These are phyloP conservation scores for Saturnispora mendoncae DNA, from an alignment of 805 yeast genomes.

Conservation along the genomic window DNA sequence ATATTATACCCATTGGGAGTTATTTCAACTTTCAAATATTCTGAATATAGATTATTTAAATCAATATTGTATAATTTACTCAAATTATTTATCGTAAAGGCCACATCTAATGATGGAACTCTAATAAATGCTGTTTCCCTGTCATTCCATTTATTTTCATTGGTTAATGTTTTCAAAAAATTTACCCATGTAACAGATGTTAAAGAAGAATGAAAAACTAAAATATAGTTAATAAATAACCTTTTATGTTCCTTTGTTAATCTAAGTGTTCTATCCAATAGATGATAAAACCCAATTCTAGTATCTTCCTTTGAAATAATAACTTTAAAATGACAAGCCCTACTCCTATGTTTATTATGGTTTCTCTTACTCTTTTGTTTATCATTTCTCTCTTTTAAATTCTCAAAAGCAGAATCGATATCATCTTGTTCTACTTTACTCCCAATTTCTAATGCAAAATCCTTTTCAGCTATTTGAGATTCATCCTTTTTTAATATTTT, in stretches of 20 bases:
- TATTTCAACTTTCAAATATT: conserved; percentile 1
- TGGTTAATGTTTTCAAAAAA: conserved; percentile 42
- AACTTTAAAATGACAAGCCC: conserved; percentile 15
- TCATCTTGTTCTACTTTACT: not conserved
- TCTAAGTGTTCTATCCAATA: conserved; percentile 62
- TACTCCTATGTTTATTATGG: conserved; percentile 13
- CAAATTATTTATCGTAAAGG: conserved; percentile 26
- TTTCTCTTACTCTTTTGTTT: conserved; percentile 1
- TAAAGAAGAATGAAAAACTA: conserved; percentile 44
- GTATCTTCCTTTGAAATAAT: conserved; percentile 17
- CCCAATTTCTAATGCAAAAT: conserved; percentile 4
- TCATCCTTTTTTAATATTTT: conserved; percentile 25
- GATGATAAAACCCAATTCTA: conserved; percentile 48
- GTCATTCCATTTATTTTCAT: conserved; percentile 15
- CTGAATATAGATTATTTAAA: not conserved
- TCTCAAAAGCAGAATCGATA: not conserved
- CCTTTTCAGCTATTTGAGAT: not conserved
- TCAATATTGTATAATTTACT: not conserved
- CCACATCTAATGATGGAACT: conserved; percentile 38
- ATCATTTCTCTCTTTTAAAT: conserved; percentile 3
- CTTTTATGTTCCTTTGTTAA: conserved; percentile 27
- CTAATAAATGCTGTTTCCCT: conserved; percentile 23
- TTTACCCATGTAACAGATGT: conserved; percentile 58
- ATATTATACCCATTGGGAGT: conserved; percentile 20
- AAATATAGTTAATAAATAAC: conserved; percentile 32